Conservation (phyloP, 1,284 basidiomycete species). For the Porodaedalea pini region DNA sequence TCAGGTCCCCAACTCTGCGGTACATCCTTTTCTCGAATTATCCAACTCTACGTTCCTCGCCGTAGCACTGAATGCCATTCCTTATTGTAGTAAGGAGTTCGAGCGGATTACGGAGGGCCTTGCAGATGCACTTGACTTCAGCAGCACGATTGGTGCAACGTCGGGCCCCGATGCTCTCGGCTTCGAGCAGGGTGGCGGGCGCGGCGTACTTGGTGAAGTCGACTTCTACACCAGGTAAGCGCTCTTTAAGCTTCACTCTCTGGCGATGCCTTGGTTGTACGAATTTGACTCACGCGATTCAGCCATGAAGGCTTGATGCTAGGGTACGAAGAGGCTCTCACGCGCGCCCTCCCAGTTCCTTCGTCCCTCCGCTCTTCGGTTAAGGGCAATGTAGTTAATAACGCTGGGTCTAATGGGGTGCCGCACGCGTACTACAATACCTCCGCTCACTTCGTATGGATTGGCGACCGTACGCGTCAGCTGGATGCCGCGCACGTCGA, state of each 20-base stretch:
- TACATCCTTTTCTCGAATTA: slow-evolving; percentile 28
- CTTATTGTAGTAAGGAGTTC: slow-evolving; percentile 64
- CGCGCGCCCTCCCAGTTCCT: slow-evolving; percentile 55
- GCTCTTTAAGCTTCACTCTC: slow-evolving; percentile 4
- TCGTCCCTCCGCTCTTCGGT: slow-evolving; percentile 22
- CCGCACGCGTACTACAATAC: slow-evolving; percentile 73
- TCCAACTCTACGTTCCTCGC: background rate
- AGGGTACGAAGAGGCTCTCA: slow-evolving; percentile 90
- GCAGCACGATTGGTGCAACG: slow-evolving; percentile 78
- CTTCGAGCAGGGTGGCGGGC: slow-evolving; percentile 66
- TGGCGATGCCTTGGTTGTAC: background rate
- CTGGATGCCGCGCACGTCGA: slow-evolving; percentile 92
- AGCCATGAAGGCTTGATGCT: slow-evolving; percentile 95
- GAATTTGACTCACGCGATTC: slow-evolving; percentile 5
- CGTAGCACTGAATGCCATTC: background rate
- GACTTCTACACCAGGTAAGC: slow-evolving; percentile 89
- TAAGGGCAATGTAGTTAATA: background rate
- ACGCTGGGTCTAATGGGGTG: slow-evolving; percentile 12
- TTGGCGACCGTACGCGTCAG: slow-evolving; percentile 95
- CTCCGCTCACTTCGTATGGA: slow-evolving; percentile 94
- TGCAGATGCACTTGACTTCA: slow-evolving; percentile 91
- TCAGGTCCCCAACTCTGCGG: slow-evolving; percentile 77
- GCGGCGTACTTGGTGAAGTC: slow-evolving; percentile 81
- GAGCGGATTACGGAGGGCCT: slow-evolving; percentile 81
- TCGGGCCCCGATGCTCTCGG: slow-evolving; percentile 46